Evolutionary conservation across 2,329 filamentous ascomycete species (phyloP).

Genomic region (Aspergillus arachidicola): DNA sequence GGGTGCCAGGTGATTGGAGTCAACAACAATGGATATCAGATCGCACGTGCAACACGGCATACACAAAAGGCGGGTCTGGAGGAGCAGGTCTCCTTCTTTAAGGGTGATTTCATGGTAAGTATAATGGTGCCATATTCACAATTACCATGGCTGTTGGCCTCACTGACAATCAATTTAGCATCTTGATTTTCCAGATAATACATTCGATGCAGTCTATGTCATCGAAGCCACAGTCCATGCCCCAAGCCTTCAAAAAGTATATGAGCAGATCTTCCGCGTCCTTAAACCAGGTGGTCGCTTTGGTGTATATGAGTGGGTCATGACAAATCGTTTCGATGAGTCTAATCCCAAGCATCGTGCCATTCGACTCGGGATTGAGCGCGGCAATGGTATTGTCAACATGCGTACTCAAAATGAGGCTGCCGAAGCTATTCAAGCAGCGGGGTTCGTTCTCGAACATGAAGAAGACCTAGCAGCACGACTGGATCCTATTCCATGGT

Average conservation of each 20-base stretch:
- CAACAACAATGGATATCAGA: conserved; percentile 99
- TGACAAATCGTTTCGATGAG: conserved; percentile 93
- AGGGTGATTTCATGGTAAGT: conserved; percentile 85
- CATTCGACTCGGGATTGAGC: conserved; percentile 90
- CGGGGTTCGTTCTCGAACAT: conserved; percentile 79
- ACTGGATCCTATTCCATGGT: conserved; percentile 79
- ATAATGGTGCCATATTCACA: not conserved
- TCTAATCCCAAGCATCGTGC: conserved; percentile 80
- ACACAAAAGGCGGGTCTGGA: conserved; percentile 77
- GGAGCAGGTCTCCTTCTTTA: conserved; percentile 78
- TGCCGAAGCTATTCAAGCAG: conserved; percentile 78
- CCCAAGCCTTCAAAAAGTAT: conserved; percentile 83
- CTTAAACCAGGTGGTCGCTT: conserved; percentile 96
- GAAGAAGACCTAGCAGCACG: conserved; percentile 83
- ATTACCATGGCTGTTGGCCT: not conserved
- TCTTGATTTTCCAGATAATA: conserved; percentile 92
- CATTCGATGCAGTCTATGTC: conserved; percentile 91
- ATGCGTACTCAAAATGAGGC: conserved; percentile 87
- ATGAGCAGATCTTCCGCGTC: conserved; percentile 89
- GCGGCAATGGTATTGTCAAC: conserved; percentile 92
- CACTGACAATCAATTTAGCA: conserved; percentile 46
- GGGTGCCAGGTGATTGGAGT: conserved; percentile 83
- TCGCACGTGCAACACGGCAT: conserved; percentile 82
- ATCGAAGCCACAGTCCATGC: conserved; percentile 97
- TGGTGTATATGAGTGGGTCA: conserved; percentile 97